Percentiles rank a stretch among this genome's conserved stretches.
Evolutionary conservation across 2,329 filamentous ascomycete genomes (phyloP).

Genomic region (Aspergillus ustus): DNA sequence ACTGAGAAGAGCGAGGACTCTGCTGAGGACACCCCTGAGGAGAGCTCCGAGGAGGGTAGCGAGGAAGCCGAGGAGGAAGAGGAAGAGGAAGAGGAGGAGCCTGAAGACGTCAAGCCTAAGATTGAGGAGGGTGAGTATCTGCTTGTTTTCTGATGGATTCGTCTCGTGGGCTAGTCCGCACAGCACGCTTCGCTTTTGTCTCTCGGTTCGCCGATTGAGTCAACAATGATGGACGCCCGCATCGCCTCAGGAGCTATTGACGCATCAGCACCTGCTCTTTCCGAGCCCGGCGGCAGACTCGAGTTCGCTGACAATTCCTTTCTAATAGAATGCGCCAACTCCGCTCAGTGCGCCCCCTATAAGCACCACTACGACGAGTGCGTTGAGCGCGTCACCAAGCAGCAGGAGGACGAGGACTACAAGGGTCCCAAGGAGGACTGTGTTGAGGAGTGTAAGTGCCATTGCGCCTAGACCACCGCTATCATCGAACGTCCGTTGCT

Average conservation of each 20-base stretch:
- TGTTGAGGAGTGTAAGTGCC: slow-evolving; percentile 92
- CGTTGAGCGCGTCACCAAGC: slow-evolving; percentile 83
- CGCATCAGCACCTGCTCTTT: neutral
- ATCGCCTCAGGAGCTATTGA: slow-evolving; percentile 22
- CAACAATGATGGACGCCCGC: neutral
- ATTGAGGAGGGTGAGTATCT: slow-evolving; percentile 86
- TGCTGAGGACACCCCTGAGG: slow-evolving; percentile 50
- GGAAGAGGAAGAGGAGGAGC: slow-evolving; percentile 81
- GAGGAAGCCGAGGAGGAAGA: slow-evolving; percentile 70
- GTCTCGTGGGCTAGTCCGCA: slow-evolving; percentile 4
- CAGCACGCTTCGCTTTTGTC: neutral
- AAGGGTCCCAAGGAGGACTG: slow-evolving; percentile 87
- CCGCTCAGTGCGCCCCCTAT: slow-evolving; percentile 77
- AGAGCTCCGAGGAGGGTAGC: slow-evolving; percentile 48
- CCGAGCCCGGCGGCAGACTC: neutral
- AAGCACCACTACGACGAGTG: slow-evolving; percentile 99
- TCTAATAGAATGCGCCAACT: slow-evolving; percentile 81
- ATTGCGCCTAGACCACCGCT: neutral
- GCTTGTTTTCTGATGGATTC: slow-evolving; percentile 1
- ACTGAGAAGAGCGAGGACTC: slow-evolving; percentile 56
- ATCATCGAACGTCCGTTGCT: neutral
- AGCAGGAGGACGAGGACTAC: slow-evolving; percentile 70
- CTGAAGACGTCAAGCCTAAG: slow-evolving; percentile 82
- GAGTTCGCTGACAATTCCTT: slow-evolving; percentile 17
- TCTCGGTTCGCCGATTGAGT: neutral